Conservation (phyloP, 306 rosid species). For the Cucurbita argyrosperma region DNA sequence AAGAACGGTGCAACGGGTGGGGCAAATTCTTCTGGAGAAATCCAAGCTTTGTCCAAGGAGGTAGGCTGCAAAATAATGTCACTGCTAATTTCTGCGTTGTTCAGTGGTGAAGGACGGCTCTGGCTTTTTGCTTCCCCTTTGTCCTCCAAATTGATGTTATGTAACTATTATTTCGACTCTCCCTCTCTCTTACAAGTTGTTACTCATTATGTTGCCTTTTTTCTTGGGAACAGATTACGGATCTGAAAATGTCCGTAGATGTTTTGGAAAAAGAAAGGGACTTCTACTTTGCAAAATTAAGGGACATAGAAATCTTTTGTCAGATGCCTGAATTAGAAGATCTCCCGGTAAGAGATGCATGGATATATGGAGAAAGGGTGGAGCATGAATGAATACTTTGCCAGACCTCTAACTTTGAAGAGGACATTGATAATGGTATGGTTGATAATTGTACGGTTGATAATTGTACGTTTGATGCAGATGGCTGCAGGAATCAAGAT, state of each 20-base stretch:
- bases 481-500: slow-evolving; percentile 69
- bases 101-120: background rate
- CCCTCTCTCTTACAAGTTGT: background rate
- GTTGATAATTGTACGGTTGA: background rate
- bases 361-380: background rate
- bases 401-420: background rate
- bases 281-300: slow-evolving; percentile 80
- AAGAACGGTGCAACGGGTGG: slow-evolving; percentile 29
- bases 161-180: background rate
- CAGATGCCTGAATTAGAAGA: slow-evolving; percentile 60
- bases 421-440: background rate
- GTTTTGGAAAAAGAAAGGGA: slow-evolving; percentile 90
- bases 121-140: background rate
- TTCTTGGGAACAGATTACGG: slow-evolving; percentile 41
- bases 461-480: slow-evolving; percentile 26
- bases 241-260: slow-evolving; percentile 78
- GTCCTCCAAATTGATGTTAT: background rate
- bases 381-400: background rate
- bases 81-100: slow-evolving; percentile 2
- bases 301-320: slow-evolving; percentile 91
- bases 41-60: slow-evolving; percentile 74
- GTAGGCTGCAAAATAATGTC: slow-evolving; percentile 18
- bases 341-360: slow-evolving; percentile 55
- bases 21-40: slow-evolving; percentile 33
- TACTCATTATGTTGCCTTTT: background rate